Base-by-base conservation (phyloP, 495 filamentous ascomycete genomes). In the Evansstolkia leycettana region DNA sequence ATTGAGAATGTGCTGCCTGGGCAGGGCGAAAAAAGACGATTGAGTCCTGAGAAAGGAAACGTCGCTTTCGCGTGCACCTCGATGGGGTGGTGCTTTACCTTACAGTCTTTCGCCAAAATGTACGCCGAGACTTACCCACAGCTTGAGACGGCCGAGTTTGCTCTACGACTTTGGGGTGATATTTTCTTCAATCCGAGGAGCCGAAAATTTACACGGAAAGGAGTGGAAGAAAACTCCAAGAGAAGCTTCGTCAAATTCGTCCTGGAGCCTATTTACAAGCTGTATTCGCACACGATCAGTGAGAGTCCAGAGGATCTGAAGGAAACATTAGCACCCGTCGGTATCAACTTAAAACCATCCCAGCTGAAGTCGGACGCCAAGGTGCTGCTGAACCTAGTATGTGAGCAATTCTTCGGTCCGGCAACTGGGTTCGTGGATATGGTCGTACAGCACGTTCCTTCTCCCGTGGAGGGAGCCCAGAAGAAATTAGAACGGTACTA, bases 31-130 rank as follows among this genome's bases (percentile, higher is more conserved):
- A 70, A 66, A 40, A 69, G 73, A 57, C 76, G 92, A 43, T 48
- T 98, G 41, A 96, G 89, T 46, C 90, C 90, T 0, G 90, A 96
- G 55, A 94, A 88, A 57, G 92, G 89, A 29, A 98, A 98, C 53
- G 90, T 98, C 14, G 75, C 88, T 9, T 98, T 98, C 54, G 87
- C 87, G 0, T 89, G 85, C 53, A 85, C 80, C 37, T 78, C 71
- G 24, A 94, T 95, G 85, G 80, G 80, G 15, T 98, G 90, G 90
- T 90, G 83, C 52, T 94, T 98, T 54, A 94, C 92, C 0, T 58
- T 98, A 25, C 76, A 77, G 38, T 94, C 86, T 17, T 98, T 96
- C 57, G 78, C 90, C 2, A 86, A 82, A 53, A 94, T 94, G 84
- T 98, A 98, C 55, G 80, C 86, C 7, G 84, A 92, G 38, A 85